Conservation (phyloP, 768 basidiomycete species). For the Leccinum subtestaceum region DNA sequence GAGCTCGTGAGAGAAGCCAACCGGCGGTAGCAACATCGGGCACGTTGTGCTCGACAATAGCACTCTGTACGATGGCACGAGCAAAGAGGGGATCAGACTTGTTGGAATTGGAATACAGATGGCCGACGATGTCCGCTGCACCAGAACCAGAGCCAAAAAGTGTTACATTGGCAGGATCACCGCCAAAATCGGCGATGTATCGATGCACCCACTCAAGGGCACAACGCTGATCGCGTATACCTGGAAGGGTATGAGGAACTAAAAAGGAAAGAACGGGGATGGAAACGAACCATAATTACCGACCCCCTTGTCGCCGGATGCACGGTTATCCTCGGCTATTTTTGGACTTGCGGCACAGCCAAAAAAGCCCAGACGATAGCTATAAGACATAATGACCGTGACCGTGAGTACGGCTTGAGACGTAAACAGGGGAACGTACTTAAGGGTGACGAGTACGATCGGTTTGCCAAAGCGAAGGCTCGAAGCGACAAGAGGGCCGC, state of each 20-base stretch:
- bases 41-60: conserved; percentile 58
- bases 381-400: conserved; percentile 25
- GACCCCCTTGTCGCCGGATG: conserved; percentile 63
- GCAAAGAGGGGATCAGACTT: conserved; percentile 59
- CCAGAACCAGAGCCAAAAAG: conserved; percentile 42
- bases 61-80: conserved; percentile 75
- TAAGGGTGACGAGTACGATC: conserved; percentile 69
- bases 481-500: conserved; percentile 66
- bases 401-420: conserved; percentile 11
- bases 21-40: conserved; percentile 60
- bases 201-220: conserved; percentile 64
- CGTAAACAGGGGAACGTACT: conserved; percentile 47
- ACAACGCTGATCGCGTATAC: conserved; percentile 60
- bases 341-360: conserved; percentile 70
- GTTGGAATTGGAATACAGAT: conserved; percentile 64
- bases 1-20: conserved; percentile 62
- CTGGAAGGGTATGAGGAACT: conserved; percentile 30
- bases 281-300: conserved; percentile 68
- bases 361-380: conserved; percentile 75
- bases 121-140: conserved; percentile 55
- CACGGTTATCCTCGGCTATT: conserved; percentile 64
- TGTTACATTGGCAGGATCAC: conserved; percentile 52
- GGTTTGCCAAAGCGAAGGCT: conserved; percentile 63
- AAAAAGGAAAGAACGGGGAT: neutral
- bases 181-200: conserved; percentile 63